These are phyloP conservation scores for Cladosporium phlei DNA, from an alignment of 2,329 filamentous ascomycete genomes.

Conservation along the genomic window DNA sequence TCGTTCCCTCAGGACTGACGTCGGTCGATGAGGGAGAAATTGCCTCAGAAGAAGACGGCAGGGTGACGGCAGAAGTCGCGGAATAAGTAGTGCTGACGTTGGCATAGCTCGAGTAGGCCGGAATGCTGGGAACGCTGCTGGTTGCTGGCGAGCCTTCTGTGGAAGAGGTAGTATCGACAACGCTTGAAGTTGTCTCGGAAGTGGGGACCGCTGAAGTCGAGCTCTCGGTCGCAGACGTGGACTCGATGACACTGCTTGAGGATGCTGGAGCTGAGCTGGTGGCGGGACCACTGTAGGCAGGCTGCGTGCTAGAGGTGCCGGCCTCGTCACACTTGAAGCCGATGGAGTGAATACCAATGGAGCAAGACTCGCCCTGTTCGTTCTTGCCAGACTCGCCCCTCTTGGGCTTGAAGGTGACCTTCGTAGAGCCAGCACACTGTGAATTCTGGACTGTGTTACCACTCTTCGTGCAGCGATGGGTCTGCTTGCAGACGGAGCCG, in stretches of 20 bases:
- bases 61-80: not conserved
- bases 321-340: constrained; percentile 62
- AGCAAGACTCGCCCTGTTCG: constrained; percentile 56
- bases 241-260: constrained; percentile 12
- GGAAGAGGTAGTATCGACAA: constrained; percentile 12
- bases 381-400: constrained; percentile 32
- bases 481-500: constrained; percentile 76
- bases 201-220: constrained; percentile 9
- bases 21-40: constrained; percentile 1
- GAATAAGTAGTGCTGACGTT: constrained; percentile 10
- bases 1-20: constrained; percentile 6
- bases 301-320: constrained; percentile 25
- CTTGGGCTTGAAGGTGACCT: constrained; percentile 62
- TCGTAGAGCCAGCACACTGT: constrained; percentile 87
- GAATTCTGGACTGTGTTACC: constrained; percentile 72
- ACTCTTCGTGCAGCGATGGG: constrained; percentile 59
- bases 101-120: constrained; percentile 7
- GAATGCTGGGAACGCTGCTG: not conserved
- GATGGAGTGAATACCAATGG: constrained; percentile 68
- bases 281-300: constrained; percentile 19
- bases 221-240: constrained; percentile 8
- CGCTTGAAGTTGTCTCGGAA: constrained; percentile 10
- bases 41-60: not conserved
- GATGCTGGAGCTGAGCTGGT: constrained; percentile 18
- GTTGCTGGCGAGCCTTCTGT: constrained; percentile 3